Evolutionary conservation across 257 asterid genomes (phyloP).

Genomic region (Phtheirospermum japonicum): DNA sequence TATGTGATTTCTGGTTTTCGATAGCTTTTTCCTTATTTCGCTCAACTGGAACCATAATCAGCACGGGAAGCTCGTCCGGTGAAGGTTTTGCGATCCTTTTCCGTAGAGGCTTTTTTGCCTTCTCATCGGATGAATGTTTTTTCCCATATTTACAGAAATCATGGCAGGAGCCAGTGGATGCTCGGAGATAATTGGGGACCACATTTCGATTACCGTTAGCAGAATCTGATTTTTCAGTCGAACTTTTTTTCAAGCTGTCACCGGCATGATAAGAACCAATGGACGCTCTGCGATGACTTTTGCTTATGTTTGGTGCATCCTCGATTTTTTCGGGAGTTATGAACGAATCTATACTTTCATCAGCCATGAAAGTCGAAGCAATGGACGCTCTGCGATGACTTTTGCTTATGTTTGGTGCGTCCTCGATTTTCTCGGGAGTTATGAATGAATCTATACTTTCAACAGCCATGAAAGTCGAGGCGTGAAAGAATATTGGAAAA

Average conservation of each 20-base stretch:
- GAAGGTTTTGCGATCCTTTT: constrained; percentile 38
- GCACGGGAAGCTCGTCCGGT: constrained; percentile 31
- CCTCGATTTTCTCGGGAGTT: constrained; percentile 27
- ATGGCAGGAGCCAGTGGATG: constrained; percentile 90
- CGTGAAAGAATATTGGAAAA: constrained; percentile 13
- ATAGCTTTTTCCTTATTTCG: constrained; percentile 32
- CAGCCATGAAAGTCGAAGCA: constrained; percentile 69
- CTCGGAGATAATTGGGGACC: constrained; percentile 69
- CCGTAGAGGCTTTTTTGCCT: constrained; percentile 43
- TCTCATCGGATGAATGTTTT: constrained; percentile 40
- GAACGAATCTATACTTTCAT: constrained; percentile 36
- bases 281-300: background rate
- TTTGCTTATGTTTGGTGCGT: constrained; percentile 7
- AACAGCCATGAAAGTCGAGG: too few species aligned
- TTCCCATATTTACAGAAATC: constrained; percentile 81
- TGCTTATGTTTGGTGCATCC: constrained; percentile 2
- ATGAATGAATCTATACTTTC: constrained; percentile 26
- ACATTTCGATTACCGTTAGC: constrained; percentile 29
- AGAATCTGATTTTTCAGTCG: constrained; percentile 41
- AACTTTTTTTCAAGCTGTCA: constrained; percentile 33
- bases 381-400: too few species aligned
- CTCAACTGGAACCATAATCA: constrained; percentile 35
- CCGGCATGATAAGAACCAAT: background rate
- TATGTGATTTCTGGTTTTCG: constrained; percentile 18
- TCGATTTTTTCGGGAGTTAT: constrained; percentile 28